Evolutionary conservation across 768 basidiomycete species (phyloP).

Genomic region (Lentinula detonsa): DNA sequence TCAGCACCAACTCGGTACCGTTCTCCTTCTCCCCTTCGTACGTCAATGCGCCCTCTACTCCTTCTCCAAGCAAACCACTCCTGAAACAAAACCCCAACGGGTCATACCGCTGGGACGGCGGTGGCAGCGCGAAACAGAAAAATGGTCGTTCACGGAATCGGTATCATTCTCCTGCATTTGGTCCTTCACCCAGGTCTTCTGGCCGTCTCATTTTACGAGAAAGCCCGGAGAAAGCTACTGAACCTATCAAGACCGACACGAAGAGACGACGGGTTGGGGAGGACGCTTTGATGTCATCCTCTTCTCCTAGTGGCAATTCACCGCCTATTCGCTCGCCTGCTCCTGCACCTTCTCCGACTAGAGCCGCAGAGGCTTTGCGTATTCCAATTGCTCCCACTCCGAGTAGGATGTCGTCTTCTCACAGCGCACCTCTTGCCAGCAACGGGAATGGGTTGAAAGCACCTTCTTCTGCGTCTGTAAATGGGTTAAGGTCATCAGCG

Average conservation of each 20-base stretch:
- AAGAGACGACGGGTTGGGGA: slow-evolving; percentile 61
- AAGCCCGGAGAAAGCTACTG: slow-evolving; percentile 13
- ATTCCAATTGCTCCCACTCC: slow-evolving; percentile 27
- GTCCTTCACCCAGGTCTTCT: slow-evolving; percentile 41
- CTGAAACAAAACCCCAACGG: slow-evolving; percentile 73
- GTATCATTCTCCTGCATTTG: slow-evolving; percentile 70
- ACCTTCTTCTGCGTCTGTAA: background rate
- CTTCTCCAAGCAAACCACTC: slow-evolving; percentile 40
- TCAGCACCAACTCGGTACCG: slow-evolving; percentile 12
- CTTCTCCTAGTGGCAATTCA: slow-evolving; percentile 23
- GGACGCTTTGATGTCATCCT: slow-evolving; percentile 25
- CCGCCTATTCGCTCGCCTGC: slow-evolving; percentile 24
- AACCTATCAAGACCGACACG: slow-evolving; percentile 36
- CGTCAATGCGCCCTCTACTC: slow-evolving; percentile 15
- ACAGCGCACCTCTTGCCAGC: background rate
- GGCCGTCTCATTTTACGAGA: slow-evolving; percentile 29
- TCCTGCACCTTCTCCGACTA: slow-evolving; percentile 27
- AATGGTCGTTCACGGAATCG: slow-evolving; percentile 48
- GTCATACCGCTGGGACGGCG: slow-evolving; percentile 67
- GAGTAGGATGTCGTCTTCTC: slow-evolving; percentile 11
- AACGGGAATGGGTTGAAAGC: background rate
- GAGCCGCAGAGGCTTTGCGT: slow-evolving; percentile 22
- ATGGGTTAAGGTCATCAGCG: background rate
- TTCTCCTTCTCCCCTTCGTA: slow-evolving; percentile 15
- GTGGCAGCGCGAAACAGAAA: slow-evolving; percentile 57